Conservation (phyloP, 805 yeast genomes). For the Zygoascus ofunaensis region DNA sequence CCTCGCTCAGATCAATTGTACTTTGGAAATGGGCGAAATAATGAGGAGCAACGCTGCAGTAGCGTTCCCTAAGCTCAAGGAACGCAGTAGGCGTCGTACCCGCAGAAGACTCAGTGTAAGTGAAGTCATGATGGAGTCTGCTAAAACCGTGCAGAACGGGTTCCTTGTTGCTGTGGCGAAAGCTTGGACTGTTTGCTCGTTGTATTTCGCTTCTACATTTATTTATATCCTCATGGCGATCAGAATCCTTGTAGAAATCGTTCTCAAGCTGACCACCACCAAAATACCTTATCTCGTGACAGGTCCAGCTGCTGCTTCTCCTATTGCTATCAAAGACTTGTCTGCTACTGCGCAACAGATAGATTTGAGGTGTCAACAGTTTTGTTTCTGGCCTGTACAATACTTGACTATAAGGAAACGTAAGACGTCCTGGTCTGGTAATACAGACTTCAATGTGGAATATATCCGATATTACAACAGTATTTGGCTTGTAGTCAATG, state of each 20-base stretch:
- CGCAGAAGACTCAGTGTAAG: constrained; percentile 20
- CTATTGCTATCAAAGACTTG: constrained; percentile 26
- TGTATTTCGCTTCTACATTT: constrained; percentile 13
- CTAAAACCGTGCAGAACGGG: constrained; percentile 11
- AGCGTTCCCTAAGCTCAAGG: constrained; percentile 19
- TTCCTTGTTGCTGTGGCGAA: constrained; percentile 4
- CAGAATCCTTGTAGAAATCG: constrained; percentile 25
- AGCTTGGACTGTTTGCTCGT: constrained; percentile 9
- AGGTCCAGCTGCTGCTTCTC: constrained; percentile 7
- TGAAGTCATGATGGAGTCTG: constrained; percentile 12
- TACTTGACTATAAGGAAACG: constrained; percentile 45
- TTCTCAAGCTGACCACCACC: constrained; percentile 26
- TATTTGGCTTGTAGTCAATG: constrained; percentile 80
- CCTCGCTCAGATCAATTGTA: constrained; percentile 30
- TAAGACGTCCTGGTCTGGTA: constrained; percentile 33
- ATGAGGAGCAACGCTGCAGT: constrained; percentile 20
- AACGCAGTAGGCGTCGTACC: constrained; percentile 5
- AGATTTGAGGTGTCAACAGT: constrained; percentile 66
- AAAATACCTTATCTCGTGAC: constrained; percentile 18
- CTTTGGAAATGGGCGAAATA: constrained; percentile 26
- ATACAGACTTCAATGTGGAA: constrained; percentile 35
- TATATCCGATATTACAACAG: constrained; percentile 70
- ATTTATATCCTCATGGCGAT: constrained; percentile 18
- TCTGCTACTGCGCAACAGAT: constrained; percentile 70
- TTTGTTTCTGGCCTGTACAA: constrained; percentile 73